Base-by-base conservation (phyloP, 768 basidiomycete genomes). In the Udeniomyces megalosporus region DNA sequence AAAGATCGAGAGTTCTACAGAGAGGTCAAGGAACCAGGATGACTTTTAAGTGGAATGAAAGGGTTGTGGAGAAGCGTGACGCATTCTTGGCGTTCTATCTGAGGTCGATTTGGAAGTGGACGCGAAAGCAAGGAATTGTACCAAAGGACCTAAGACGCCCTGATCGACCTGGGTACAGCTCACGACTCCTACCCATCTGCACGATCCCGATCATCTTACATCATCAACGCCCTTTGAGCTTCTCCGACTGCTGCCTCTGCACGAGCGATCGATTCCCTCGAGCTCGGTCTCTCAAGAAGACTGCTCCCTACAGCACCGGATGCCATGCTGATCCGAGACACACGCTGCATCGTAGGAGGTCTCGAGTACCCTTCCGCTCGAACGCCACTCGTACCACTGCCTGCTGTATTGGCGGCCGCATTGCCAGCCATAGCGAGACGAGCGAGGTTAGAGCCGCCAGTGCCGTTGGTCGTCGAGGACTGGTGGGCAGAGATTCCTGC, bases 351-450 rank as follows among this genome's bases (percentile, higher is more conserved):
- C 26, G 20, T 51, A 26, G 42, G 31, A 35, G 44, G 63, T 53
- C 57, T 31, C 35, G 44, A 46, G 31, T 56, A 28, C 42, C 26
- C 51, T 17, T 31, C 60, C 14, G 29, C 34, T 26, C 50, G 42
- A 22, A 42, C 51, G n/a, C 28, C 51, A 24, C 42, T 44, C 35
- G 17, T 35, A 6, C 35, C 22, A 31, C 31, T 35, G 5, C 42
- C 48, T 24, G 34, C 34, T 12, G 34, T 32, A 17, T 60, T 38
- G 0, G 52, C 51, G 20, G 51, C 60, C 3, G 51, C 53, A 38
- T 65, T 65, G 24, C 58, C 63, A 8, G 38, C 38, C 58, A 65
- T 55, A 35, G 63, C 58, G 58, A 59, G 54, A 3, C 63, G 44
- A 3, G 63, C 63, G 3, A 65, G 26, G 17, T 48, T 54, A 11